A percentile compares a stretch with the other conserved stretches of the same genome.
phyloP scores from a whole-genome alignment of 768 basidiomycete species.

The Hirschioporus abietinus region DNA sequence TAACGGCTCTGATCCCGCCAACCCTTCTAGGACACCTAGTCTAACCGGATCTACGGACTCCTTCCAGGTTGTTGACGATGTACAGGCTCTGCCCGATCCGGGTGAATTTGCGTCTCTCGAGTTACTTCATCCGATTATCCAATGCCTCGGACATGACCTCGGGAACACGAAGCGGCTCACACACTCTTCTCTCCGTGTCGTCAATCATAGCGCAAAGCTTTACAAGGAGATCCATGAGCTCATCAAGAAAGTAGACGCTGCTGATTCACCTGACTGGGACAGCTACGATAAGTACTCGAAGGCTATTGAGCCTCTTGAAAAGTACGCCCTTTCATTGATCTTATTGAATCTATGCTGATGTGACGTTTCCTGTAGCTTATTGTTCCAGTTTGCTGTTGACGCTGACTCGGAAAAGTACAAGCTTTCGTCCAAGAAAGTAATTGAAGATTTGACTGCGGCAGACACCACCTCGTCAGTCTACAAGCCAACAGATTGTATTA shows the following conservation, averaged over 20 bases:
- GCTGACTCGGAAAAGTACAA: not conserved
- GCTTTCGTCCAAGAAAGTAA: not conserved
- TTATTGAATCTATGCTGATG: not conserved
- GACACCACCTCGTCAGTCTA: not conserved
- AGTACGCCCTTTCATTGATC: conserved; percentile 7
- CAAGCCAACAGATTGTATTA: not conserved
- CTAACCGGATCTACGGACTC: not conserved
- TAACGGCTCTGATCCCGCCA: not conserved
- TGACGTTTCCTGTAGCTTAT: not conserved
- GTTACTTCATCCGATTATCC: not conserved
- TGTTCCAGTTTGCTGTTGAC: not conserved
- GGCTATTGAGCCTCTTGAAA: conserved; percentile 18
- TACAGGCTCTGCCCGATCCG: not conserved
- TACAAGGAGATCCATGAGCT: conserved; percentile 7
- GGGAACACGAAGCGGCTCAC: not conserved
- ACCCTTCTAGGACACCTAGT: not conserved
- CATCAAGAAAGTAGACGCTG: conserved; percentile 13
- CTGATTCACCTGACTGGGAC: conserved; percentile 8
- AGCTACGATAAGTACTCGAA: conserved; percentile 15
- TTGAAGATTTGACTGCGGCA: not conserved
- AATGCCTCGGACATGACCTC: not conserved
- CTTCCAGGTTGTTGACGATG: not conserved
- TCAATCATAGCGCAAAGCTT: not conserved
- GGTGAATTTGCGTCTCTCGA: not conserved
- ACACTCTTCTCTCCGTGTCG: not conserved